phyloP scores from a whole-genome alignment of 2,329 filamentous ascomycete genomes.

The Ceratocystis cacaofunesta region DNA sequence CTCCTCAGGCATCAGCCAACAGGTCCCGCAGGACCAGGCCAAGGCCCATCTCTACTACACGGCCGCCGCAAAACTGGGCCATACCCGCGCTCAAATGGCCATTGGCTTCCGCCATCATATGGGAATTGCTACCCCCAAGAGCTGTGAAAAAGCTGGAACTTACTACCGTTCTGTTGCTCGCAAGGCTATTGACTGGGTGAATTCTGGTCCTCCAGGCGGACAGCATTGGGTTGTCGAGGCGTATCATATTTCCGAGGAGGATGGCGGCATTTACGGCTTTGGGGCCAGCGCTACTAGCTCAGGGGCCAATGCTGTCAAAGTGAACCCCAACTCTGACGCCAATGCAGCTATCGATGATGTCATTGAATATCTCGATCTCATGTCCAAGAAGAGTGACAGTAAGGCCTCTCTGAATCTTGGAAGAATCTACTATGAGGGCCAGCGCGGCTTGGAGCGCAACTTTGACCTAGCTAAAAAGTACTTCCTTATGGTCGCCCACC shows the following conservation, averaged over 20 bases:
- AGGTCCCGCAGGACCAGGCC: constrained; percentile 72
- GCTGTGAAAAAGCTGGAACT: constrained; percentile 68
- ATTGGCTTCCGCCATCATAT: constrained; percentile 72
- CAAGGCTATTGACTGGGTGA: constrained; percentile 77
- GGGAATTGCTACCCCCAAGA: constrained; percentile 72
- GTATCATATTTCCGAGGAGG: constrained; percentile 76
- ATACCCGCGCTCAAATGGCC: constrained; percentile 84
- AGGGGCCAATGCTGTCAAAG: constrained; percentile 63
- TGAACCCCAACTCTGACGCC: constrained; percentile 59
- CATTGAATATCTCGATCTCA: constrained; percentile 80
- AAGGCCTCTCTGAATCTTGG: constrained; percentile 78
- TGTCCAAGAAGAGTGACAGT: constrained; percentile 78
- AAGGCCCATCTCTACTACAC: constrained; percentile 88
- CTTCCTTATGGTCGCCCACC: constrained; percentile 63
- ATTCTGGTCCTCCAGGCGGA: constrained; percentile 81
- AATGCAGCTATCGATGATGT: constrained; percentile 85
- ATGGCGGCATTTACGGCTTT: constrained; percentile 86
- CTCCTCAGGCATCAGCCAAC: constrained; percentile 74
- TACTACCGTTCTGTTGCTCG: constrained; percentile 92
- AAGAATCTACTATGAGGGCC: constrained; percentile 76
- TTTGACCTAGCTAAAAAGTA: constrained; percentile 61
- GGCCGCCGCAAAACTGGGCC: constrained; percentile 72
- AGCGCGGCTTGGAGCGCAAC: constrained; percentile 58
- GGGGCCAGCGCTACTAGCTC: constrained; percentile 84
- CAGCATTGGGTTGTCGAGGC: constrained; percentile 61